Evolutionary conservation across 805 yeast species (phyloP).

Genomic region (Yarrowia divulgata): DNA sequence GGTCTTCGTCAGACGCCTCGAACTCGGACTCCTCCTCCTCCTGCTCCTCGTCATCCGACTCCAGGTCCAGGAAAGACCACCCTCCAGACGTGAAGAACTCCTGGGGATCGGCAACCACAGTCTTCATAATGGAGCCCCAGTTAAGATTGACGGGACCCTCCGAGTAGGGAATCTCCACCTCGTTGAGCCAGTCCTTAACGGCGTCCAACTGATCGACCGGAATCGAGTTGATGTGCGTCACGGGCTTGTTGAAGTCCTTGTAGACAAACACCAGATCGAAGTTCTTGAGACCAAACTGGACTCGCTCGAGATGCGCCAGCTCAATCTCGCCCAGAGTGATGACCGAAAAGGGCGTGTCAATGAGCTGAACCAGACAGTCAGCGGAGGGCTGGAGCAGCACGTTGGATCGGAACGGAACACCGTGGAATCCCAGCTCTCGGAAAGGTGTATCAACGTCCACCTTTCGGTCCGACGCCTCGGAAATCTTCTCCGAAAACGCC

Average conservation of each 20-base stretch:
- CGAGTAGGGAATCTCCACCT: constrained; percentile 92
- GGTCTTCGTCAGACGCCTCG: constrained; percentile 68
- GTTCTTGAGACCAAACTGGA: constrained; percentile 94
- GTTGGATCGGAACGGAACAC: constrained; percentile 95
- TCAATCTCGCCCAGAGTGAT: constrained; percentile 91
- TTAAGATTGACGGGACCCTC: constrained; percentile 96
- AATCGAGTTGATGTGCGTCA: constrained; percentile 90
- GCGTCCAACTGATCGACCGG: constrained; percentile 92
- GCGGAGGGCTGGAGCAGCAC: constrained; percentile 96
- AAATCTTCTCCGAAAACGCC: constrained; percentile 85
- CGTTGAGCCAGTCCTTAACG: constrained; percentile 96
- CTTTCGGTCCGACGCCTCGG: constrained; percentile 83
- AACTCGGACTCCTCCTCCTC: constrained; percentile 71
- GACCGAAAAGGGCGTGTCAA: constrained; percentile 94
- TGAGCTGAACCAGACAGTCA: constrained; percentile 91
- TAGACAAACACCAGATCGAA: constrained; percentile 96
- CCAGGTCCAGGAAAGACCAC: constrained; percentile 92
- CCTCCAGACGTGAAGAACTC: constrained; percentile 95
- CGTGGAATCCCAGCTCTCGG: constrained; percentile 94
- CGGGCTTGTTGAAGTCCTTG: constrained; percentile 87
- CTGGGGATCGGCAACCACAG: constrained; percentile 89
- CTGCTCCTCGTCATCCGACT: constrained; percentile 81
- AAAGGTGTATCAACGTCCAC: constrained; percentile 93
- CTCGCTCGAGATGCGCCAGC: constrained; percentile 94
- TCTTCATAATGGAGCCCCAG: constrained; percentile 96